Evolutionary conservation across 2,329 filamentous ascomycete genomes (phyloP).

Genomic region (Fusarium globosum): DNA sequence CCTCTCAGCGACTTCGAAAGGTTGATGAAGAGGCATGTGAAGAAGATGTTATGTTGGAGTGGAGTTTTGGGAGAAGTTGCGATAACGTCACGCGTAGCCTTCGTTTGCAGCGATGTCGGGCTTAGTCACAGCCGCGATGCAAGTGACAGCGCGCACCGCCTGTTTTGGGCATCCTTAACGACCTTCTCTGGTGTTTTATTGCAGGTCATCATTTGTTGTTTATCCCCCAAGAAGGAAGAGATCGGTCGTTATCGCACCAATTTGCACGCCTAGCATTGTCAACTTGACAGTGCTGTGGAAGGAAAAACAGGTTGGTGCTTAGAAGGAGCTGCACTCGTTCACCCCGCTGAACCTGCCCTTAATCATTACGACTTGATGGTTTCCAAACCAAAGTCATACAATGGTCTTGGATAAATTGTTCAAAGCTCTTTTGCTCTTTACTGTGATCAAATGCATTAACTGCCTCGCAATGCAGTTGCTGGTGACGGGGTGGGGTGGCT

Average conservation of each 20-base stretch:
- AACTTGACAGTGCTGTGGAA: not conserved
- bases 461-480: not conserved
- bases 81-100: slow-evolving; percentile 21
- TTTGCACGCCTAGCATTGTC: not conserved
- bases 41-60: slow-evolving; percentile 24
- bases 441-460: not conserved
- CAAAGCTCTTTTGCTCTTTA: not conserved
- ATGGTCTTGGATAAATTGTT: not conserved
- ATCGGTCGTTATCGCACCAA: not conserved
- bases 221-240: not conserved
- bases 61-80: slow-evolving; percentile 20
- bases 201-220: too few relatives aligned
- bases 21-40: slow-evolving; percentile 3
- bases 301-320: not conserved
- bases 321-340: not conserved
- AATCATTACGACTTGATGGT: too few relatives aligned
- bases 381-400: not conserved
- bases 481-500: not conserved
- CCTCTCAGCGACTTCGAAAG: not conserved
- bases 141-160: not conserved
- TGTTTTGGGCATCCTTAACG: not conserved
- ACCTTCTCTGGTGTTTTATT: slow-evolving; percentile 1
- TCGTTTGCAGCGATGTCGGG: slow-evolving; percentile 16
- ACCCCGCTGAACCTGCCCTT: too few relatives aligned
- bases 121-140: slow-evolving; percentile 29